Evolutionary conservation across 345 rosid species (phyloP).

Genomic region (Pistacia vera): DNA sequence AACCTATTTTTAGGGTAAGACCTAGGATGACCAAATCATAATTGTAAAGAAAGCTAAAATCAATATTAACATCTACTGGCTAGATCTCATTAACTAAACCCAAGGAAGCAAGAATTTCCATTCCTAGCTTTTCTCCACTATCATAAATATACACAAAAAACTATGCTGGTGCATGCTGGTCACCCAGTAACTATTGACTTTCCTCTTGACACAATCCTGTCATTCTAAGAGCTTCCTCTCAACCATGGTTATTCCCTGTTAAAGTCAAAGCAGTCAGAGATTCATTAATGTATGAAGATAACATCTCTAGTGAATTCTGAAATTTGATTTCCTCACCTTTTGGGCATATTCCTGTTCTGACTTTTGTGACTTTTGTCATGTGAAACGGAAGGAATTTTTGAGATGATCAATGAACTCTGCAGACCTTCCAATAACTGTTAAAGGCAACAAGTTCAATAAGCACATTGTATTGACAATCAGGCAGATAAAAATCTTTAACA

Average conservation of each 20-base stretch:
- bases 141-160: conserved; percentile 48
- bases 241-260: conserved; percentile 65
- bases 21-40: conserved; percentile 36
- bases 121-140: conserved; percentile 38
- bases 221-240: conserved; percentile 26
- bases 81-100: conserved; percentile 33
- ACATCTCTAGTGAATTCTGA: not conserved
- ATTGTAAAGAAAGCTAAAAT: conserved; percentile 24
- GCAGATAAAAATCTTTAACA: not conserved
- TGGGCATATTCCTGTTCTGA: conserved; percentile 44
- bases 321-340: conserved; percentile 37
- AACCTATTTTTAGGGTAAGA: conserved; percentile 29
- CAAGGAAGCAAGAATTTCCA: conserved; percentile 42
- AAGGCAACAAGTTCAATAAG: conserved; percentile 1
- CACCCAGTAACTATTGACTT: conserved; percentile 22
- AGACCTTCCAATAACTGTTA: conserved; percentile 89
- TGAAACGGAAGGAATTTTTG: conserved; percentile 75
- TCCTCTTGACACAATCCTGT: conserved; percentile 15
- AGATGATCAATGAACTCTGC: conserved; percentile 81
- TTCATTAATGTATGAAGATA: not conserved
- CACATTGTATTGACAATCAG: not conserved
- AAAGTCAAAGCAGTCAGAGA: conserved; percentile 23
- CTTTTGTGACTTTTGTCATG: conserved; percentile 68
- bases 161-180: conserved; percentile 27
- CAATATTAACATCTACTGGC: conserved; percentile 50